phyloP scores from a whole-genome alignment of 148 eudicot genomes.

The Nyssa sinensis region DNA sequence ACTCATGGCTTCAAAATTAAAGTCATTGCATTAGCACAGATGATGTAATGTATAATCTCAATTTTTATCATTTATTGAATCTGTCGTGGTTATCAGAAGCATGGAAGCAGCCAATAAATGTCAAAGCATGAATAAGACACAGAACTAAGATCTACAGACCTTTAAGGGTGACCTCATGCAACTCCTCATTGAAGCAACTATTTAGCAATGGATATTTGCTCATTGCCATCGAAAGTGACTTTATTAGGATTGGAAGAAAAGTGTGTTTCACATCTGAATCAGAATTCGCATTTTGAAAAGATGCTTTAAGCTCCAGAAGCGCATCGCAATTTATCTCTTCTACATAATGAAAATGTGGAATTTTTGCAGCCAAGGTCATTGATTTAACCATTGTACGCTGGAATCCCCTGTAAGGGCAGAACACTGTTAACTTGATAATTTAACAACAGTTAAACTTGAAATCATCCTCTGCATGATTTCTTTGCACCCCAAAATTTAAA shows the following conservation, averaged over 20 bases:
- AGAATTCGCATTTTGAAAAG: constrained; percentile 67
- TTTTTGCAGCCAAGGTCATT: constrained; percentile 87
- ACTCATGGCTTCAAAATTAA: background rate
- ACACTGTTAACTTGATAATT: background rate
- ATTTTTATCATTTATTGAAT: background rate
- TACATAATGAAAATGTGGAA: constrained; percentile 94
- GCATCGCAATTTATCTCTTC: constrained; percentile 85
- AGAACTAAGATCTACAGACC: constrained; percentile 37
- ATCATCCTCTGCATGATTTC: constrained; percentile 1
- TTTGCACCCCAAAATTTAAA: background rate
- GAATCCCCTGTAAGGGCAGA: constrained; percentile 68
- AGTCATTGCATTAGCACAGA: background rate
- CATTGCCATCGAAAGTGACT: constrained; percentile 83
- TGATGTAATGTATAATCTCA: background rate
- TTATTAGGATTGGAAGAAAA: constrained; percentile 83
- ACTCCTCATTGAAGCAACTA: constrained; percentile 74
- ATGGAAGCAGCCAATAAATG: background rate
- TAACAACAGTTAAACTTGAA: background rate
- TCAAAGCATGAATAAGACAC: background rate
- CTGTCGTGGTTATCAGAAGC: background rate
- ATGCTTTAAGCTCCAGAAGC: constrained; percentile 65
- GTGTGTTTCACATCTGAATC: constrained; percentile 86
- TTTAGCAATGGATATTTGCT: constrained; percentile 69
- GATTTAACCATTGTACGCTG: constrained; percentile 98
- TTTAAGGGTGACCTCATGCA: constrained; percentile 64